Evolutionary conservation across 148 eudicot species (phyloP).

Genomic region (Selenicereus undatus): DNA sequence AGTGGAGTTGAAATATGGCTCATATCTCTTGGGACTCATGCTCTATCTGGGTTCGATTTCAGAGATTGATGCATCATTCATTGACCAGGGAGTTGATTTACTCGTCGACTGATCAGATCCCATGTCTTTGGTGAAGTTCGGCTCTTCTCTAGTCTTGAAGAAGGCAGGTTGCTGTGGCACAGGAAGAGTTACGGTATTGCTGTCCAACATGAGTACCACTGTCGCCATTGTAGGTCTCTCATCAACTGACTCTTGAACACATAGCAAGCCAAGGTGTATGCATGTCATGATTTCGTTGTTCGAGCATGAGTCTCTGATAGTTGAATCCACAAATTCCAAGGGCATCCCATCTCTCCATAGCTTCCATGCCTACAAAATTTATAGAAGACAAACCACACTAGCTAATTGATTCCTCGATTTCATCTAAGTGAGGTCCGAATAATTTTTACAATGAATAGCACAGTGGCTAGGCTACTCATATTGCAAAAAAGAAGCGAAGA

Average conservation of each 20-base stretch:
- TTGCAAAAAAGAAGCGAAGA: too few relatives aligned
- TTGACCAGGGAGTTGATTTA: not conserved
- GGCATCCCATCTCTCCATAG: slow-evolving; percentile 29
- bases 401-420: too few relatives aligned
- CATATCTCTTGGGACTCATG: not conserved
- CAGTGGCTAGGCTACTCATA: too few relatives aligned
- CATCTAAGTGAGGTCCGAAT: too few relatives aligned
- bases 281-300: slow-evolving; percentile 27
- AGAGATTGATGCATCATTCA: slow-evolving; percentile 1
- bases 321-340: slow-evolving; percentile 28
- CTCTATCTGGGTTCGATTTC: slow-evolving; percentile 9
- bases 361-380: slow-evolving; percentile 32
- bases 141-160: slow-evolving; percentile 11
- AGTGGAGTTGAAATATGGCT: not conserved
- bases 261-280: slow-evolving; percentile 35
- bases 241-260: slow-evolving; percentile 31
- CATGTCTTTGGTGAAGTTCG: slow-evolving; percentile 1
- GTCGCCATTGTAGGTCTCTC: slow-evolving; percentile 37
- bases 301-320: slow-evolving; percentile 25
- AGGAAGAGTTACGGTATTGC: slow-evolving; percentile 14
- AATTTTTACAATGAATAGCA: not conserved
- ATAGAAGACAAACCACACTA: not conserved
- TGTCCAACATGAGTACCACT: slow-evolving; percentile 28
- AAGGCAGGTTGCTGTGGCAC: slow-evolving; percentile 28
- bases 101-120: slow-evolving; percentile 10